phyloP scores from a whole-genome alignment of 306 rosid genomes.

The Castanea crenata region DNA sequence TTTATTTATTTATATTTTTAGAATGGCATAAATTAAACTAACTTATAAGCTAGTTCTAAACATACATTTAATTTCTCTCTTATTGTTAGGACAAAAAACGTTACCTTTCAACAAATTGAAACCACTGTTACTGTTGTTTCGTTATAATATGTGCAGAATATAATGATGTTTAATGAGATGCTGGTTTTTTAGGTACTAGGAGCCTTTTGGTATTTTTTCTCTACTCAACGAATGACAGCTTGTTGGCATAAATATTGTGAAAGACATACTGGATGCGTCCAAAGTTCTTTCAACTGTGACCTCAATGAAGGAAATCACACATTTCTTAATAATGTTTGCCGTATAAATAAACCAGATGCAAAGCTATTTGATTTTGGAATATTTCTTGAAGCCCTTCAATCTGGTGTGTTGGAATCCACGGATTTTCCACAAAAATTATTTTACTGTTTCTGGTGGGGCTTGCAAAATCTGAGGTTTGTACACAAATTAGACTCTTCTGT shows the following conservation, averaged over 20 bases:
- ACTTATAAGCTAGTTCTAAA: too few relatives aligned
- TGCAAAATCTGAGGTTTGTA: background rate
- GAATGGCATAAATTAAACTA: too few relatives aligned
- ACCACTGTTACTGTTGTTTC: too few relatives aligned
- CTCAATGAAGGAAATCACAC: background rate
- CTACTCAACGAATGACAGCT: slow-evolving; percentile 74
- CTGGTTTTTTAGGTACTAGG: slow-evolving; percentile 65
- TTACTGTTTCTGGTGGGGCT: slow-evolving; percentile 91
- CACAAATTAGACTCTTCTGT: background rate
- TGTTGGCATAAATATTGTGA: slow-evolving; percentile 74
- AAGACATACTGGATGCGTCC: slow-evolving; percentile 27
- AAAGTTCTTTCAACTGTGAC: slow-evolving; percentile 49
- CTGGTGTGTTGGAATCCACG: slow-evolving; percentile 67
- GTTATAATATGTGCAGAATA: slow-evolving; percentile 1
- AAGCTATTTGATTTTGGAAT: slow-evolving; percentile 70
- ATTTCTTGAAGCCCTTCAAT: slow-evolving; percentile 78
- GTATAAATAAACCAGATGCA: slow-evolving; percentile 31
- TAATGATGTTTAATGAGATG: slow-evolving; percentile 23
- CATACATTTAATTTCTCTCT: too few relatives aligned
- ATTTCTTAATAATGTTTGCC: slow-evolving; percentile 65
- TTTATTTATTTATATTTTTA: too few relatives aligned
- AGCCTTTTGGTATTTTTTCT: slow-evolving; percentile 81
- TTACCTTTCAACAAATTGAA: too few relatives aligned
- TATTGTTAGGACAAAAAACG: too few relatives aligned
- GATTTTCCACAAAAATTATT: slow-evolving; percentile 70